Percentiles rank a stretch among this genome's conserved stretches.
These are phyloP conservation scores for Globisporangium polare DNA, from an alignment of 352 stramenopile species.

Conservation along the genomic window DNA sequence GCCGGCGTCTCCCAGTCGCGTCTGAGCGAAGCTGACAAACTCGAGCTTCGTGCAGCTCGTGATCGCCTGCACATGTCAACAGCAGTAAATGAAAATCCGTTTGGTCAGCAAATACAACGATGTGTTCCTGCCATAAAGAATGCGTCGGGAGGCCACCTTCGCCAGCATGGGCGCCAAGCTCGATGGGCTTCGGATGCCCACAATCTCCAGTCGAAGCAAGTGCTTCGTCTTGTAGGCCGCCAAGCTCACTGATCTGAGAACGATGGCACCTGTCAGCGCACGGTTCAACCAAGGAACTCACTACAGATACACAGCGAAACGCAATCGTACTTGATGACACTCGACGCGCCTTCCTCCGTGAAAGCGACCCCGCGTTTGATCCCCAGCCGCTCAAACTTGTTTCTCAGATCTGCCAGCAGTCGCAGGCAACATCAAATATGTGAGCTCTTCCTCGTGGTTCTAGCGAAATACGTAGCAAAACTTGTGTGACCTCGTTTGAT, in stretches of 20 bases:
- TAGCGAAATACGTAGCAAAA: too few relatives aligned
- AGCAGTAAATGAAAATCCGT: background rate
- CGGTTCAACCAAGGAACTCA: background rate
- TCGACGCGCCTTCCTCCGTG: slow-evolving; percentile 28
- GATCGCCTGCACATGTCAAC: slow-evolving; percentile 17
- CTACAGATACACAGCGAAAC: background rate
- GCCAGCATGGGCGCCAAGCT: slow-evolving; percentile 20
- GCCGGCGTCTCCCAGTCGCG: slow-evolving; percentile 10
- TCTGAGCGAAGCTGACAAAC: slow-evolving; percentile 16
- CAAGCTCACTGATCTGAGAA: slow-evolving; percentile 18
- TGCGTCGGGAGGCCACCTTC: slow-evolving; percentile 18
- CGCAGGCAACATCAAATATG: background rate
- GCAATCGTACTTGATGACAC: slow-evolving; percentile 27
- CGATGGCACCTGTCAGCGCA: background rate
- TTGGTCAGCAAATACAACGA: background rate
- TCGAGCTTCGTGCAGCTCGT: slow-evolving; percentile 19
- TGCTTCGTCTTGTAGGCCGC: slow-evolving; percentile 25
- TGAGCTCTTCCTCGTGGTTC: too few relatives aligned
- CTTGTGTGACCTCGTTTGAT: slow-evolving; percentile 44
- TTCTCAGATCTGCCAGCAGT: slow-evolving; percentile 33
- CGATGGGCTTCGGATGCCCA: slow-evolving; percentile 26
- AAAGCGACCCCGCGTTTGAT: slow-evolving; percentile 40
- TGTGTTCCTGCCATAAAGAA: background rate
- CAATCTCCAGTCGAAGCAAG: slow-evolving; percentile 32
- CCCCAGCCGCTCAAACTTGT: slow-evolving; percentile 60